Base-by-base conservation (phyloP, 2,329 filamentous ascomycete species). In the Trichoderma hamatum region DNA sequence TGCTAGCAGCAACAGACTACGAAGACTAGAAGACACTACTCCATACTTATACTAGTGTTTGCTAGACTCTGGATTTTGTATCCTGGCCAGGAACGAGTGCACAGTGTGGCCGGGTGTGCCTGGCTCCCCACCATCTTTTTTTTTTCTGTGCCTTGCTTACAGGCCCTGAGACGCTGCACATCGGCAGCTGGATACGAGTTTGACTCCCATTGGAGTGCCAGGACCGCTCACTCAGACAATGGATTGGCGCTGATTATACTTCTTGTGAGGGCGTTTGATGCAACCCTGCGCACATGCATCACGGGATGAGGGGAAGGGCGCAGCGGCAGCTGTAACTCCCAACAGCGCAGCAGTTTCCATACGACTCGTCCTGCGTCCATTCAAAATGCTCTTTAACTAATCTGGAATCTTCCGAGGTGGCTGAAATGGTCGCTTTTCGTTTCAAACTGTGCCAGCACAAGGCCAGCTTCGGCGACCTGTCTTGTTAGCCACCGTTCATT, bases 61-160 rank as follows among this genome's bases (percentile, higher is more conserved):
- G 21, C 32, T 55, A 51, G 65, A 43, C 43, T 28, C 21, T 67
- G 43, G 39, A 21, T 43, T 28, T 54, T 67, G 43, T 30, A 39
- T 59, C 65, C 65, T 55, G 55, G 21, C 24, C 65, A 68, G 65
- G 65, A 68, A 69, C 67, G 36, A 30, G 54, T 30, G 36, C 61
- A 69, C 61, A 69, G 67, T 69, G 61, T 49, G 26, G 46, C 32
- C 39, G 55, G 54, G 13, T 49, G 19, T 28, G 19, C 34, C 49
- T 34, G 16, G 11, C 52, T 56, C n/a, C 54, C 51, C 67, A 63
- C 67, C 59, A 32, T 60, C 67, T 65, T 39, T 65, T 65, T 39
- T 65, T 43, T 46, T 16, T 43, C 32, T 39, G 32, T 59, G 21
- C 30, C 24, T 59, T 58, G 46, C 43, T 49, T 36, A 54, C 65